These are phyloP conservation scores for Phytophthora vignae DNA, from an alignment of 352 stramenopile species.

Conservation along the genomic window DNA sequence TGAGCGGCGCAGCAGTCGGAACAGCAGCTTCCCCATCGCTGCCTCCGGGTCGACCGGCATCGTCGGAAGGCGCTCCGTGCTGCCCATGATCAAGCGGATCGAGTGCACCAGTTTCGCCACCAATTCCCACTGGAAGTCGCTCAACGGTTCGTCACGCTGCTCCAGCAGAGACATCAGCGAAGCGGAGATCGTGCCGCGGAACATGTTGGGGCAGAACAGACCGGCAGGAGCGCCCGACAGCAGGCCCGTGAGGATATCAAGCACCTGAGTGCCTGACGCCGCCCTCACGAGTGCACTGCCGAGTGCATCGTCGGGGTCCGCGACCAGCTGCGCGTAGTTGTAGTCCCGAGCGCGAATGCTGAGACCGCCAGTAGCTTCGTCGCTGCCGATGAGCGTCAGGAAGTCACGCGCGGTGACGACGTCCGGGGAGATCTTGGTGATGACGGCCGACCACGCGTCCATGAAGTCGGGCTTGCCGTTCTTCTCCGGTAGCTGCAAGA, in stretches of 20 bases:
- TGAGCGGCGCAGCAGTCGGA: slow-evolving; percentile 52
- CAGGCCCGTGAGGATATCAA: slow-evolving; percentile 72
- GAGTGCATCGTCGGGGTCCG: slow-evolving; percentile 53
- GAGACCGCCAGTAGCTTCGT: slow-evolving; percentile 47
- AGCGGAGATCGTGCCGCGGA: slow-evolving; percentile 59
- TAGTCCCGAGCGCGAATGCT: slow-evolving; percentile 57
- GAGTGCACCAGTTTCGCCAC: slow-evolving; percentile 64
- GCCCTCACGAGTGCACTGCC: slow-evolving; percentile 54
- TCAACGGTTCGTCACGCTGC: slow-evolving; percentile 34
- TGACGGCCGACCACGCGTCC: slow-evolving; percentile 72
- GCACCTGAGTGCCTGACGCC: slow-evolving; percentile 67
- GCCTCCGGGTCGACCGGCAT: slow-evolving; percentile 52
- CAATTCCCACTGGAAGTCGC: slow-evolving; percentile 60
- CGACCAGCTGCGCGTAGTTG: slow-evolving; percentile 73
- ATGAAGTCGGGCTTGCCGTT: slow-evolving; percentile 75
- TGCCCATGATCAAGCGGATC: slow-evolving; percentile 53
- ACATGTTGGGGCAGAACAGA: slow-evolving; percentile 78
- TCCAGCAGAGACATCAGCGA: slow-evolving; percentile 60
- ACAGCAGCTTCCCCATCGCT: slow-evolving; percentile 65
- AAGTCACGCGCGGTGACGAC: slow-evolving; percentile 69
- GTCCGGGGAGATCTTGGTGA: slow-evolving; percentile 70
- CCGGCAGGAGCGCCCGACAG: slow-evolving; percentile 58
- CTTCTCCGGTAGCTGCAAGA: slow-evolving; percentile 57
- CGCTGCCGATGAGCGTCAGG: slow-evolving; percentile 57
- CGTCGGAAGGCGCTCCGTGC: slow-evolving; percentile 4